Conservation (phyloP, 306 rosid species). For the Hippophae gyantsensis region DNA sequence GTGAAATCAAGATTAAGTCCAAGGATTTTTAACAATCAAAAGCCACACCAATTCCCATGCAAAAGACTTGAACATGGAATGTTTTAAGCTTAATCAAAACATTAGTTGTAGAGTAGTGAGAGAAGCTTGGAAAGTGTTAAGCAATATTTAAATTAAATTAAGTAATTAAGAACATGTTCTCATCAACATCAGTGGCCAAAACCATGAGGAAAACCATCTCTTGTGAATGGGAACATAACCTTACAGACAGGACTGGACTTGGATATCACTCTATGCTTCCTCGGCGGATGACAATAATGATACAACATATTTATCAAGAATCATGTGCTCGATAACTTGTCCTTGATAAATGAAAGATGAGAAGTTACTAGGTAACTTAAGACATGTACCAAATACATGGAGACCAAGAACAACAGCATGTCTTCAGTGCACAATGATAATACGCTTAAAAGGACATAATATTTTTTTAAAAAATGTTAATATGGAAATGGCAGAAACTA, state of each 20-base stretch:
- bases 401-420: background rate
- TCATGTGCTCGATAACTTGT: background rate
- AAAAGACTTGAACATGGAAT: too few species aligned
- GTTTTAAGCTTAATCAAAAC: too few species aligned
- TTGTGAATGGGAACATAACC: background rate
- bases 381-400: background rate
- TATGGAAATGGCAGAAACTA: background rate
- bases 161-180: too few species aligned
- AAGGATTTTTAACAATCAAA: too few species aligned
- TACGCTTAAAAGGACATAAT: background rate
- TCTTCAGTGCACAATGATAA: background rate
- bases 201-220: too few species aligned
- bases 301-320: background rate
- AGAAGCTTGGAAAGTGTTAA: too few species aligned
- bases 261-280: background rate
- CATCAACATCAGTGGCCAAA: too few species aligned
- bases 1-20: too few species aligned
- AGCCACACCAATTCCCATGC: too few species aligned
- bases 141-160: too few species aligned
- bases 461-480: background rate
- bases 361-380: background rate
- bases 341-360: background rate
- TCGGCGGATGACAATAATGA: background rate
- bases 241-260: background rate
- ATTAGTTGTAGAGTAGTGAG: too few species aligned